Evolutionary conservation across 371 early-diverging fungal genomes (phyloP), one percentile per base, ranked within the genome.

Genomic region (Dichotomocladium elegans): DNA sequence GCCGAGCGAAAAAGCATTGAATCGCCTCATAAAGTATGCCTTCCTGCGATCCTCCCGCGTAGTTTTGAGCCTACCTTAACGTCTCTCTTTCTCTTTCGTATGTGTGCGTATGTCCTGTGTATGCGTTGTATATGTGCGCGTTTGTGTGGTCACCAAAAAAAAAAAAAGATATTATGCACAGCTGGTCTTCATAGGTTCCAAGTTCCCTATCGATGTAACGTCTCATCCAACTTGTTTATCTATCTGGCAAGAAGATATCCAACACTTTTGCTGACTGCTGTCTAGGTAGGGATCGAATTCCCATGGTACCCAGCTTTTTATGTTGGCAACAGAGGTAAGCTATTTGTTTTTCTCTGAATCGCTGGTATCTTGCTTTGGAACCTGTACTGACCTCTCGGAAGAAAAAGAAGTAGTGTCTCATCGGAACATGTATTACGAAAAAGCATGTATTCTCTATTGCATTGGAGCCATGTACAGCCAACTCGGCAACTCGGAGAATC

Each of bases 121-220:
- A n/a, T n/a, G n/a, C 19, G 34, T 33, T 34, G n/a, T 53, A n/a
- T 8, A 27, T 35, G 22, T 30, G 10, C 28, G 28, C 31, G 15
- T 47, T 31, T 47, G 15, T 49, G 22, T 17, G 34, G 7, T 12
- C 4, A 37, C 37, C 21, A 9, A 9, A 12, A 15, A 14, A 21
- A 24, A 14, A 4, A 8, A 46, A 61, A 85, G 88, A 61, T 93
- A 93, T 66, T 90, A 88, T 67, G 90, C 82, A 3, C 95, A 93
- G 58, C 77, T 93, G 37, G 80, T 83, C n/a, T 87, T 87, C 55
- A 81, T 61, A 24, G 72, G 86, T 37, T 76, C 87, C 43, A 92
- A 92, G 66, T 94, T 94, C 57, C 89, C 90, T 8, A 87, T 91
- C 26, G 90, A 92, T 69, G 89, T 89, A 68, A 57, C 81, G n/a